Conservation (phyloP, 179 eudicot species). For the Actinidia chinensis region DNA sequence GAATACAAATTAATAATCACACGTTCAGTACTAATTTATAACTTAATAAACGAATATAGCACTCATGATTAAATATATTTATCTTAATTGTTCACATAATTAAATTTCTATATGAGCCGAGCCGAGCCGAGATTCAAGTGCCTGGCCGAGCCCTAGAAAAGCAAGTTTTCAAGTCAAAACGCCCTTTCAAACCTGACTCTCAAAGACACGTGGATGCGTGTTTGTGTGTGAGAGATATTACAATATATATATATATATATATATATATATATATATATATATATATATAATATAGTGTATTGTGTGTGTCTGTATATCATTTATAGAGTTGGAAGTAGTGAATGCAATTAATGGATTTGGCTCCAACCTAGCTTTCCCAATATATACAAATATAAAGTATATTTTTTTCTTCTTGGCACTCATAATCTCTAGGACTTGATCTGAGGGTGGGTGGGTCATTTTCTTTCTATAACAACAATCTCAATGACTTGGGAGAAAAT, state of each 20-base stretch:
- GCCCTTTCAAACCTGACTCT: constrained; percentile 22
- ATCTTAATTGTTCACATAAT: no score
- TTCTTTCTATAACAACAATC: no score
- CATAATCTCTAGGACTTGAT: no score
- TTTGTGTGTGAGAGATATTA: neutral
- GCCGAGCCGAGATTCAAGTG: constrained; percentile 12
- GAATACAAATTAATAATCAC: no score
- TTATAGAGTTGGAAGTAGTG: constrained; percentile 36
- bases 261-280: neutral
- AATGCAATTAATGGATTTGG: constrained; percentile 42
- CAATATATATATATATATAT: neutral
- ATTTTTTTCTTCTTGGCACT: no score
- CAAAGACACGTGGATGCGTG: constrained; percentile 12
- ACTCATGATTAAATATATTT: no score
- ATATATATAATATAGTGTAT: neutral
- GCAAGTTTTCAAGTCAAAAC: constrained; percentile 19
- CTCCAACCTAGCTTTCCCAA: constrained; percentile 23
- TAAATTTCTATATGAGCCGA: neutral
- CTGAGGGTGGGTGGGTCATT: no score
- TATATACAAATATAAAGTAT: no score
- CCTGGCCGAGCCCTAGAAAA: neutral
- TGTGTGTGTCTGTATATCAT: constrained; percentile 41
- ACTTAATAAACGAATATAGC: no score
- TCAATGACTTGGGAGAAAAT: no score
- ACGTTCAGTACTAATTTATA: no score